Percentiles rank a stretch among this genome's conserved stretches.
Evolutionary conservation across 2,329 filamentous ascomycete genomes (phyloP).

Genomic region (Cercospora sp.): DNA sequence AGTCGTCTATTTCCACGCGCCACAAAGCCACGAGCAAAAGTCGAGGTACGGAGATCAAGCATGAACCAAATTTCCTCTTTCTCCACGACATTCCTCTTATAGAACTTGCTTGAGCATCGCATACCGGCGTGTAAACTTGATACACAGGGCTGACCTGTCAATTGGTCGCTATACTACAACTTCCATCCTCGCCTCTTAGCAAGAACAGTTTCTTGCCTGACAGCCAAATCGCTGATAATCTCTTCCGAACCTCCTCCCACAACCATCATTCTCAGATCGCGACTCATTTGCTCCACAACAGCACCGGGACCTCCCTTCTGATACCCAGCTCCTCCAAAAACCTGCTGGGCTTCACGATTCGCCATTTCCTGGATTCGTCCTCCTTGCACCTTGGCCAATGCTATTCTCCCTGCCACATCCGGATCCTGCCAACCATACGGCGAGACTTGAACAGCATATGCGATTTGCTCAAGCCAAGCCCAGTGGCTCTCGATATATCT

Average conservation of each 20-base stretch:
- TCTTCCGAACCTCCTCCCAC: slow-evolving; percentile 40
- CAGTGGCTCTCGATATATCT: slow-evolving; percentile 37
- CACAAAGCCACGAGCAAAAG: background rate
- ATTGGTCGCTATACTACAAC: slow-evolving; percentile 34
- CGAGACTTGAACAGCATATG: slow-evolving; percentile 35
- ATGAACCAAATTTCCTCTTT: background rate
- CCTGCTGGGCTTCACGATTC: slow-evolving; percentile 57
- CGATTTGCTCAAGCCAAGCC: slow-evolving; percentile 37
- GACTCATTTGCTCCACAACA: slow-evolving; percentile 55
- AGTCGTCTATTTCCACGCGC: background rate
- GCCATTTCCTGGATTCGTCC: slow-evolving; percentile 56
- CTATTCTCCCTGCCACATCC: slow-evolving; percentile 54
- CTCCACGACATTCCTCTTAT: background rate
- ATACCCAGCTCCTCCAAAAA: slow-evolving; percentile 56
- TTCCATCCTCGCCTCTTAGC: slow-evolving; percentile 48
- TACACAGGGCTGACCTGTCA: background rate
- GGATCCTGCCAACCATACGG: slow-evolving; percentile 35
- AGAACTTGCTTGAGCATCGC: background rate
- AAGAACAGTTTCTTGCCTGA: slow-evolving; percentile 38
- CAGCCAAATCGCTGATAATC: slow-evolving; percentile 39
- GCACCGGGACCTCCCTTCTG: slow-evolving; percentile 54
- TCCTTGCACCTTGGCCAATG: slow-evolving; percentile 54
- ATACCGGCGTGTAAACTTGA: background rate
- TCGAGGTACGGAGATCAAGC: background rate
- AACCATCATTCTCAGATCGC: slow-evolving; percentile 53